Conservation (phyloP, 148 eudicot genomes). For the Persicaria maculosa region DNA sequence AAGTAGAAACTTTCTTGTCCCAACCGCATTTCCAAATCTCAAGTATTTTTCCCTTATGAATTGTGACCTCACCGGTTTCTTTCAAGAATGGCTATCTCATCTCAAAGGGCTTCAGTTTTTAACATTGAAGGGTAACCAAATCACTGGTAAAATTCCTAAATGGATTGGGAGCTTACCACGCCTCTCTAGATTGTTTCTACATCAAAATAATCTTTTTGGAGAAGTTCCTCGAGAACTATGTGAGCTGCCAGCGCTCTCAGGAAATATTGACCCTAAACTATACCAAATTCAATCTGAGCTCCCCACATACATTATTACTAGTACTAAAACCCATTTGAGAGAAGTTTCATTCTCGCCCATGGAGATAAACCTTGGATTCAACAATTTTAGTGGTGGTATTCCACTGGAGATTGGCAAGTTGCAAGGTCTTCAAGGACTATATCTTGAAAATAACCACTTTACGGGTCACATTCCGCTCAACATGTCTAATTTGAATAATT, state of each 20-base stretch:
- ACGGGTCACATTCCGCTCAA: constrained; percentile 60
- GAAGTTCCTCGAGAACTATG: constrained; percentile 40
- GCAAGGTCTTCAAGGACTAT: constrained; percentile 46
- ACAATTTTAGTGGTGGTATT: constrained; percentile 51
- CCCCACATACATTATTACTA: constrained; percentile 36
- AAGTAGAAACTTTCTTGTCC: constrained; percentile 26
- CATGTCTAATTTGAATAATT: constrained; percentile 53
- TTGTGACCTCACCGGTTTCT: constrained; percentile 46
- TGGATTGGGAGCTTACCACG: constrained; percentile 55
- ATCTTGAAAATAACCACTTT: constrained; percentile 52
- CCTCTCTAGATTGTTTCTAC: constrained; percentile 68
- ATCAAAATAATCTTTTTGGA: constrained; percentile 46
- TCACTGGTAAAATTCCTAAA: constrained; percentile 60
- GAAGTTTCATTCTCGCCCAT: neutral
- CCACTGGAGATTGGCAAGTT: constrained; percentile 57
- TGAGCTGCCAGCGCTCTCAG: constrained; percentile 33
- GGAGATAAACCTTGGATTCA: constrained; percentile 47
- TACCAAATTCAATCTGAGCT: constrained; percentile 44
- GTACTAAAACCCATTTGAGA: constrained; percentile 27
- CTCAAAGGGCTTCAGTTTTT: constrained; percentile 53
- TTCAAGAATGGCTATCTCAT: constrained; percentile 59
- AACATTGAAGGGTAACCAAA: constrained; percentile 49
- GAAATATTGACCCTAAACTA: constrained; percentile 13
- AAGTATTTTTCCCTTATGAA: constrained; percentile 66
- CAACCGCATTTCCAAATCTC: constrained; percentile 44